phyloP scores from a whole-genome alignment of 495 filamentous ascomycete species.

The Podospora pseudoanserina region DNA sequence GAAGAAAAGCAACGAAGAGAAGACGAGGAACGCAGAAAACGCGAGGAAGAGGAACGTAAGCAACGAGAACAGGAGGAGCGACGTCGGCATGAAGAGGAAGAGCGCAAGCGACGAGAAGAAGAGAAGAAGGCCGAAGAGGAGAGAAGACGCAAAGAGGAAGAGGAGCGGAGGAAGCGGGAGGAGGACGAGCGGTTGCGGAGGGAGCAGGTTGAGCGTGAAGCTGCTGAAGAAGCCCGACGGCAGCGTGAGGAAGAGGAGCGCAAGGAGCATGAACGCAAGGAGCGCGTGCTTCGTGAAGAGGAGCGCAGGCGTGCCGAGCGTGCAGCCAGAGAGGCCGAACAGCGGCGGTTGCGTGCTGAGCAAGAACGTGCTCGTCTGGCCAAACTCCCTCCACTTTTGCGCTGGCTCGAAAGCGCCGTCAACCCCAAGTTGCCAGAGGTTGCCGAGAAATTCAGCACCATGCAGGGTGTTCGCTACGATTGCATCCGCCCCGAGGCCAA shows the following conservation, averaged over 20 bases:
- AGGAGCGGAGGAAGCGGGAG: slow-evolving; percentile 35
- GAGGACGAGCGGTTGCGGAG: slow-evolving; percentile 43
- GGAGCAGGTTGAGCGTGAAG: slow-evolving; percentile 41
- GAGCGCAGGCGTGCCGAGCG: slow-evolving; percentile 51
- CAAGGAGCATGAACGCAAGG: slow-evolving; percentile 29
- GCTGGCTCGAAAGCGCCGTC: slow-evolving; percentile 49
- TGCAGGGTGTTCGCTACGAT: slow-evolving; percentile 52
- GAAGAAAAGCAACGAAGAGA: slow-evolving; percentile 28
- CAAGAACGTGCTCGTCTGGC: slow-evolving; percentile 45
- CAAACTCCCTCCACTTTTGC: slow-evolving; percentile 50
- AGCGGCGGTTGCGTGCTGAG: slow-evolving; percentile 44
- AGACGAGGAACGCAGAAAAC: slow-evolving; percentile 33
- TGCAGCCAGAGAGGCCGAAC: slow-evolving; percentile 51
- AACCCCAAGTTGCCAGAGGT: slow-evolving; percentile 46
- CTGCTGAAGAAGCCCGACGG: slow-evolving; percentile 44
- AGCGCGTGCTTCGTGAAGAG: slow-evolving; percentile 50
- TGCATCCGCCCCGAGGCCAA: slow-evolving; percentile 48
- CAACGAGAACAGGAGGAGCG: slow-evolving; percentile 30
- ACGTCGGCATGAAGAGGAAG: slow-evolving; percentile 27
- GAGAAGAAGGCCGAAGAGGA: slow-evolving; percentile 31
- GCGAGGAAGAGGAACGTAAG: slow-evolving; percentile 49
- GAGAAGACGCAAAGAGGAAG: slow-evolving; percentile 15
- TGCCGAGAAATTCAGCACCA: slow-evolving; percentile 48
- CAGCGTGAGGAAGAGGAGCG: slow-evolving; percentile 41
- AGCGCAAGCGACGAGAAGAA: slow-evolving; percentile 49